Evolutionary conservation across 768 basidiomycete genomes (phyloP).

Genomic region (Cystofilobasidium ferigula): DNA sequence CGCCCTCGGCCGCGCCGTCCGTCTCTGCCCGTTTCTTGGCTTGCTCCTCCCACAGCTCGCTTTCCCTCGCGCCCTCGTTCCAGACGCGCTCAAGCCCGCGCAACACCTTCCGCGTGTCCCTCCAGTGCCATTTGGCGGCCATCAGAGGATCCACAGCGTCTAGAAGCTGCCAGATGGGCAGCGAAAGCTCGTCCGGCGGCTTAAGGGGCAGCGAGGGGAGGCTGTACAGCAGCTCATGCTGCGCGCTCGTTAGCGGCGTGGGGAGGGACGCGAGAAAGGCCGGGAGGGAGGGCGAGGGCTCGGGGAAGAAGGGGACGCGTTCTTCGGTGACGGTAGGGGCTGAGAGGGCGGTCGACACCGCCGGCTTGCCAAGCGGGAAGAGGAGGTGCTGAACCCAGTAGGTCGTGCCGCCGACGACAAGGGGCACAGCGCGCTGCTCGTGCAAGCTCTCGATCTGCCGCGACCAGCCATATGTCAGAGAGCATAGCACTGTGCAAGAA

Average conservation of each 20-base stretch:
- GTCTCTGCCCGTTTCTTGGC: slow-evolving; percentile 34
- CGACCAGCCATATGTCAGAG: slow-evolving; percentile 4
- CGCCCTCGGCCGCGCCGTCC: slow-evolving; percentile 24
- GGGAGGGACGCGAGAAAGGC: slow-evolving; percentile 28
- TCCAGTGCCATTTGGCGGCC: slow-evolving; percentile 89
- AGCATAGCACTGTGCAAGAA: not conserved
- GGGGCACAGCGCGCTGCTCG: slow-evolving; percentile 54
- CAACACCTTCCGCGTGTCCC: slow-evolving; percentile 78
- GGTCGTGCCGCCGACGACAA: slow-evolving; percentile 87
- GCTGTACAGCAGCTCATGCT: slow-evolving; percentile 27
- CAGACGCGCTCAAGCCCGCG: slow-evolving; percentile 67
- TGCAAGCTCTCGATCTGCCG: slow-evolving; percentile 27
- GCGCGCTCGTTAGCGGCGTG: slow-evolving; percentile 17
- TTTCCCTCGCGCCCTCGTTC: slow-evolving; percentile 54
- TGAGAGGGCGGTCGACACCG: slow-evolving; percentile 1
- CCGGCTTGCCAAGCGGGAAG: slow-evolving; percentile 48
- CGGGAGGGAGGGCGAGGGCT: slow-evolving; percentile 7
- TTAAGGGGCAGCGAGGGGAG: slow-evolving; percentile 28
- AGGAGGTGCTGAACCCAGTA: slow-evolving; percentile 97
- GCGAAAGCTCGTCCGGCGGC: slow-evolving; percentile 46
- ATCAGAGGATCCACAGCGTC: slow-evolving; percentile 57
- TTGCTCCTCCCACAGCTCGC: slow-evolving; percentile 59
- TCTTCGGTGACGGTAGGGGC: slow-evolving; percentile 1
- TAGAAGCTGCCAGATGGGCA: slow-evolving; percentile 58
- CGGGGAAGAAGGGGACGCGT: slow-evolving; percentile 21